Base-by-base conservation (phyloP, 1,139 yeast genomes). In the Yamadazyma sp. region DNA sequence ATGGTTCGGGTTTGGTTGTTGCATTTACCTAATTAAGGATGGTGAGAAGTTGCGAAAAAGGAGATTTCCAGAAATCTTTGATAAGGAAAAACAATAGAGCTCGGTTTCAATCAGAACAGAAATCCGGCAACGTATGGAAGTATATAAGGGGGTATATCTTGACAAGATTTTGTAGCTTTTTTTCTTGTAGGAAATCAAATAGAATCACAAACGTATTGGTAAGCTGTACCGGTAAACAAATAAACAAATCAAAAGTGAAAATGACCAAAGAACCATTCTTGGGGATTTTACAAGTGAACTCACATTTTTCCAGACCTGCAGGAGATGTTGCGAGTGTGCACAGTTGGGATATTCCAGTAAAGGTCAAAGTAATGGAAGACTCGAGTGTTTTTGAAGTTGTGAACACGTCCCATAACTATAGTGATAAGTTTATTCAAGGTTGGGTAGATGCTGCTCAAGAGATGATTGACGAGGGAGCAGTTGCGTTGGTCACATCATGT, bases 1-100 rank as follows among this genome's bases (percentile, higher is more conserved):
- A 1, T 54, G 61, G 56, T 13, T 47, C 11, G 68, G 66, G 1
- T 42, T 48, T 21, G 44, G 24, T 2, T 42, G 50, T 21, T 45
- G 50, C 9, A 12, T 50, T 6, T 33, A 47, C 1, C 37, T 53
- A 7, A 42, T 57, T 10, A 33, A 35, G 28, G 46, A 31, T 32
- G 60, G 61, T 3, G 55, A 52, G 33, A 22, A 29, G 8, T 33
- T 54, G 39, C 39, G 59, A 66, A 72, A 11, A 76, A 73, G n/a
- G 10, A 17, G 22, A 24, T 32, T 32, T 27, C 27, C 33, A 5
- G 33, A 21, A 22, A 21, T 31, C 9, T 31, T 45, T 76, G 32
- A 29, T 29, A 29, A 29, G 24, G 32, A 6, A 29, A 16, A 16
- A 4, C 18, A 18, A 18, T 29, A 14, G 26, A 23, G 9, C 10